Percentiles rank a stretch among this genome's conserved stretches.
Evolutionary conservation across 2,329 filamentous ascomycete genomes (phyloP).

Genomic region (Fusarium sp.): DNA sequence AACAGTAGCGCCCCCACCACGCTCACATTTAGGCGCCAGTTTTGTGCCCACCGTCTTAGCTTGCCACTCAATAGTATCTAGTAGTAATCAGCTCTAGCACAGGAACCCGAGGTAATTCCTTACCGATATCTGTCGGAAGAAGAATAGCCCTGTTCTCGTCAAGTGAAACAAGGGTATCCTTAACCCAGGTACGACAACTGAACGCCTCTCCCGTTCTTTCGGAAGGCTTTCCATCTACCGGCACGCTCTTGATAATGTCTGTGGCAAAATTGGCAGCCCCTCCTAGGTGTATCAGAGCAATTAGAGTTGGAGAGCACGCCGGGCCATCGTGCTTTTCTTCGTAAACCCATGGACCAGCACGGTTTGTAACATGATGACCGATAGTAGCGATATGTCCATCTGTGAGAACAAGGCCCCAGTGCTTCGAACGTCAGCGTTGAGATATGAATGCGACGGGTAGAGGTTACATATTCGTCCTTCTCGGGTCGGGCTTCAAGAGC

Average conservation of each 20-base stretch:
- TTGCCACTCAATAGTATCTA: not conserved
- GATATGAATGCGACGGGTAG: not conserved
- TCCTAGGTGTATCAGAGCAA: not conserved
- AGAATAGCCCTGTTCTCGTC: not conserved
- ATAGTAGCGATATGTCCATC: accelerated
- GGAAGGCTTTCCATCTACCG: not conserved
- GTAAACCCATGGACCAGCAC: not conserved
- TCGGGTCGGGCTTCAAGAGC: not conserved
- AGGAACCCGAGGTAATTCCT: not conserved
- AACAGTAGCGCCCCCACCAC: not conserved
- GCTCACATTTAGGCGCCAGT: not conserved
- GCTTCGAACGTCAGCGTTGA: accelerated
- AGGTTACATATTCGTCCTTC: not conserved
- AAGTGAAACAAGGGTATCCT: not conserved
- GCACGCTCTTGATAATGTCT: not conserved
- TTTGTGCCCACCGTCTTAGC: not conserved
- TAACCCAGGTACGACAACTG: accelerated
- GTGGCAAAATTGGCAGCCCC: no score
- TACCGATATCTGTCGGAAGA: not conserved
- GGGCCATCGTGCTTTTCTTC: not conserved
- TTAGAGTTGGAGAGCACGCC: not conserved
- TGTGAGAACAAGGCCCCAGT: not conserved
- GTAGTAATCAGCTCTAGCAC: not conserved
- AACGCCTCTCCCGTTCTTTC: not conserved
- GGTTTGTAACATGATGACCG: not conserved